phyloP scores from a whole-genome alignment of 345 rosid species.

The Ceriops tagal region DNA sequence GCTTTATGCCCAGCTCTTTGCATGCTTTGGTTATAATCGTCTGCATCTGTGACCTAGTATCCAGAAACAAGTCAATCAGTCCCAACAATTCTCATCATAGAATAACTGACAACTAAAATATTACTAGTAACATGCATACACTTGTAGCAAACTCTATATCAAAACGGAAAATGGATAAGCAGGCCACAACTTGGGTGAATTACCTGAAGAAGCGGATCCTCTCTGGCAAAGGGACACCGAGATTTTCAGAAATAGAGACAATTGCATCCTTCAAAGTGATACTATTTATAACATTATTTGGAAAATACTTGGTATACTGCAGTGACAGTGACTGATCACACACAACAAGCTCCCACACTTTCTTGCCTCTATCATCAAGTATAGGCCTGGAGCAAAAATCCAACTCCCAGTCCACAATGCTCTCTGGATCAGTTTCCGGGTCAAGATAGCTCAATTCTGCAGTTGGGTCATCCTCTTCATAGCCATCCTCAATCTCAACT shows the following conservation, averaged over 20 bases:
- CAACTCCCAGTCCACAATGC: conserved; percentile 84
- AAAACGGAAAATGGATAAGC: not conserved
- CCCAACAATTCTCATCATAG: not conserved
- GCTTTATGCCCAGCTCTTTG: conserved; percentile 73
- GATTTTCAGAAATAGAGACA: conserved; percentile 52
- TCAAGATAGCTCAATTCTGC: conserved; percentile 75
- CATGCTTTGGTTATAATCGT: conserved; percentile 83
- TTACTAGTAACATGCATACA: not conserved
- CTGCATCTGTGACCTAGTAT: conserved; percentile 90
- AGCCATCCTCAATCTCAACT: conserved; percentile 18
- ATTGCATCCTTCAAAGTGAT: conserved; percentile 78
- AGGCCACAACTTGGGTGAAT: not conserved
- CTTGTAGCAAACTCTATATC: too few relatives aligned
- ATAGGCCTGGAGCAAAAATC: conserved; percentile 96
- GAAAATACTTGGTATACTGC: conserved; percentile 82
- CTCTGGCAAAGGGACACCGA: conserved; percentile 73
- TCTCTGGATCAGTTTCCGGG: conserved; percentile 62
- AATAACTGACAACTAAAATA: not conserved
- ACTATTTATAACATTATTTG: conserved; percentile 89
- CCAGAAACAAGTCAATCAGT: conserved; percentile 4
- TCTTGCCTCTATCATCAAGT: conserved; percentile 82
- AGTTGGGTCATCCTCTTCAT: conserved; percentile 58
- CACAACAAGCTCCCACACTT: conserved; percentile 90
- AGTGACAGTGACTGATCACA: conserved; percentile 85
- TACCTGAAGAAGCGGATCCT: conserved; percentile 87